Percentiles rank a stretch among this genome's conserved stretches.
Conservation (phyloP, 257 asterid genomes). For the Avicennia marina region DNA sequence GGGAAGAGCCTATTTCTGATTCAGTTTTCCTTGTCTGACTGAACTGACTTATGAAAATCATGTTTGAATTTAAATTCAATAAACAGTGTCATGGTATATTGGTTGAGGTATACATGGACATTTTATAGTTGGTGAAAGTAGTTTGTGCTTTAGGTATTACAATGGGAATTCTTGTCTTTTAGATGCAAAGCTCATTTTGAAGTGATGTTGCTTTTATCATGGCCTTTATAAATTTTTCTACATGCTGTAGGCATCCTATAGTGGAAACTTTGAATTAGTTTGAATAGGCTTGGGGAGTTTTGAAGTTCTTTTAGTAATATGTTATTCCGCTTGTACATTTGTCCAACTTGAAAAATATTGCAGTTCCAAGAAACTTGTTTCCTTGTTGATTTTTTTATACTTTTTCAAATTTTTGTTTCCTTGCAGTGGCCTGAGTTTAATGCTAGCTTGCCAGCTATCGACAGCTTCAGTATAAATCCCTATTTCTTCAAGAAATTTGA, state of each 20-base stretch:
- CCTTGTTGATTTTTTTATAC: too few relatives aligned
- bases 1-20: background rate
- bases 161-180: background rate
- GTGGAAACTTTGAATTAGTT: too few relatives aligned
- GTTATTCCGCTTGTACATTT: conserved; percentile 10
- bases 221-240: background rate
- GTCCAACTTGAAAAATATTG: background rate
- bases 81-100: background rate
- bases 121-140: background rate
- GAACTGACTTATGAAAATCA: background rate
- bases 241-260: too few relatives aligned
- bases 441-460: conserved; percentile 56
- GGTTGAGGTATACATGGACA: background rate
- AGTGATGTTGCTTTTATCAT: background rate
- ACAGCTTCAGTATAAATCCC: conserved; percentile 68
- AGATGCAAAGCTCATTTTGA: conserved; percentile 1
- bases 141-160: background rate
- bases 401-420: conserved; percentile 11
- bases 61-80: background rate
- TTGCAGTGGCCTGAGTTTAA: conserved; percentile 90
- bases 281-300: too few relatives aligned
- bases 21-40: background rate
- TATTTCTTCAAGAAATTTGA: conserved; percentile 80
- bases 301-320: too few relatives aligned
- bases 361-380: background rate